Evolutionary conservation across 352 stramenopile species (phyloP).

Genomic region (Globisporangium parvum): DNA sequence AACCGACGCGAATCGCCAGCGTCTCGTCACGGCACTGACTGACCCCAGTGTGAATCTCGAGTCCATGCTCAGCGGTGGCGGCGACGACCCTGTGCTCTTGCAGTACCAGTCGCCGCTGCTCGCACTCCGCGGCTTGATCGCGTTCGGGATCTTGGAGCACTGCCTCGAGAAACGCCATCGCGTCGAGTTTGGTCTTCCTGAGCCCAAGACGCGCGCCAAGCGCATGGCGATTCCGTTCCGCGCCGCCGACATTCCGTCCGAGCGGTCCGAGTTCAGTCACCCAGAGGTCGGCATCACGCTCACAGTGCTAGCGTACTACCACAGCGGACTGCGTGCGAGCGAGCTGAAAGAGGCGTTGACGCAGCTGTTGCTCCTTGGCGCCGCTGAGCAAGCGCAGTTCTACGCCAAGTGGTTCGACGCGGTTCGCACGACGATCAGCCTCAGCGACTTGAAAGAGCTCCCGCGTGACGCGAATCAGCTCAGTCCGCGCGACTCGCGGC

Average conservation of each 20-base stretch:
- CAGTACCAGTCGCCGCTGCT: conserved; percentile 40
- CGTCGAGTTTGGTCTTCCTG: conserved; percentile 71
- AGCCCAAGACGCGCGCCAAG: conserved; percentile 36
- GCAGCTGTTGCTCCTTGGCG: conserved; percentile 52
- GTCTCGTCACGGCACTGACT: conserved; percentile 29
- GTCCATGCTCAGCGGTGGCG: conserved; percentile 10
- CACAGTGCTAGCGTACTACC: conserved; percentile 84
- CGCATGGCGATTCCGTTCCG: conserved; percentile 83
- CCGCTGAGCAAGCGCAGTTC: conserved; percentile 47
- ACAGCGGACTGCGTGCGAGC: conserved; percentile 44
- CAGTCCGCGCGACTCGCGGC: conserved; percentile 59
- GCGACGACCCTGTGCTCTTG: conserved; percentile 13
- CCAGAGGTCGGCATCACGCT: conserved; percentile 80
- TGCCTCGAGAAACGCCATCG: conserved; percentile 83
- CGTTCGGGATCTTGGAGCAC: conserved; percentile 70
- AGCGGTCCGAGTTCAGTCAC: conserved; percentile 86
- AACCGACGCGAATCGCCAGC: background rate
- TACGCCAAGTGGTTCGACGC: conserved; percentile 68
- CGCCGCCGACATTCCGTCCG: conserved; percentile 73
- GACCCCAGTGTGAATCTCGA: conserved; percentile 26
- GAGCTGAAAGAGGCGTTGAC: conserved; percentile 52
- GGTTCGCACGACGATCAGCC: conserved; percentile 20
- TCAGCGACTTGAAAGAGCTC: conserved; percentile 14
- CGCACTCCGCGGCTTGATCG: conserved; percentile 65
- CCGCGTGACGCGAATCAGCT: conserved; percentile 63